phyloP scores from a whole-genome alignment of 768 basidiomycete species.

The Mrakia blollopis region DNA sequence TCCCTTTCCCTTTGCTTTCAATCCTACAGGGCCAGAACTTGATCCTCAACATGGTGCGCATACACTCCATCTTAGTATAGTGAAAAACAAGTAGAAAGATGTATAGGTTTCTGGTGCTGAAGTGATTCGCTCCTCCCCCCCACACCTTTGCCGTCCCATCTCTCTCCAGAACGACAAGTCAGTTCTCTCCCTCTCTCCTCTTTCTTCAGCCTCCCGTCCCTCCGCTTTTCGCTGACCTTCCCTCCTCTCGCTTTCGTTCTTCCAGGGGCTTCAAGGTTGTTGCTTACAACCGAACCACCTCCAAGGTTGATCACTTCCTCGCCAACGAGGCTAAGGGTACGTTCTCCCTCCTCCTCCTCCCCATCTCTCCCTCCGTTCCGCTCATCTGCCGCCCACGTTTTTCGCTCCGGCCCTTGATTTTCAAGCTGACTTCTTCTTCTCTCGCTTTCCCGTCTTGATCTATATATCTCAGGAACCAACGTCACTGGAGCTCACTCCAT shows the following conservation, averaged over 20 bases:
- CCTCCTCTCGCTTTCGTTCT: neutral
- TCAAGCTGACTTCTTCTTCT: neutral
- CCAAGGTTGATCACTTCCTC: slow-evolving; percentile 93
- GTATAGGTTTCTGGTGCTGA: neutral
- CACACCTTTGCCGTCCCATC: neutral
- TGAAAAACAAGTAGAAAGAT: no score
- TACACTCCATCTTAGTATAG: neutral
- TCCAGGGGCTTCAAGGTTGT: slow-evolving; percentile 79
- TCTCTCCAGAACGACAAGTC: slow-evolving; percentile 71
- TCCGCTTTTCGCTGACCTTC: neutral
- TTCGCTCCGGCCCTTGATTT: neutral
- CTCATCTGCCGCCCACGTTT: neutral
- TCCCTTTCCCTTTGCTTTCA: neutral
- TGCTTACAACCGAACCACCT: slow-evolving; percentile 93
- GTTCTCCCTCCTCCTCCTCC: slow-evolving; percentile 35
- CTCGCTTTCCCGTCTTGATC: slow-evolving; percentile 24
- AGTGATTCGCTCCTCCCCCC: neutral
- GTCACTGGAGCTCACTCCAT: slow-evolving; percentile 91
- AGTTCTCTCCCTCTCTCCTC: neutral
- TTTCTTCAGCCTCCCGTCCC: neutral
- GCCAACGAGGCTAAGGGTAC: slow-evolving; percentile 95
- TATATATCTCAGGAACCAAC: slow-evolving; percentile 67
- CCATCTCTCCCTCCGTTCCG: neutral
- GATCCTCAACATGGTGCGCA: slow-evolving; percentile 72
- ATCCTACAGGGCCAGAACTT: slow-evolving; percentile 69